Evolutionary conservation across 2,329 filamentous ascomycete genomes (phyloP), one percentile per base, ranked within the genome.

Genomic region (Sclerotiophoma versabilis): DNA sequence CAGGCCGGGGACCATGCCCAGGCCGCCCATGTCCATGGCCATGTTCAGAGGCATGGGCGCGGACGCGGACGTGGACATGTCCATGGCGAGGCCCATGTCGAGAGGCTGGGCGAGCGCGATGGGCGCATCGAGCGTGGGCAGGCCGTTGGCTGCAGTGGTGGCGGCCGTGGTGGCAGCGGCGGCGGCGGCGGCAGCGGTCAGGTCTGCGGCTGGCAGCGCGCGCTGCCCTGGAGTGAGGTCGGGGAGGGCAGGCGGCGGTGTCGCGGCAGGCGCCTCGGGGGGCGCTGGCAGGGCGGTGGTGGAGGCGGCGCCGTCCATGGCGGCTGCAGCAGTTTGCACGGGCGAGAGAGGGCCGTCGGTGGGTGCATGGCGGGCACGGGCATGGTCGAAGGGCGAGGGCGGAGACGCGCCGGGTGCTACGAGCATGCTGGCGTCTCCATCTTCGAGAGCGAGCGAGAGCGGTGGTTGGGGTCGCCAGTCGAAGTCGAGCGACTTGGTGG

Each of bases 401-500:
- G 54, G 50, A 34, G 57, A 61, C 53, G 55, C 54, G 59, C 59
- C 49, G 57, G 63, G 47, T 62, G 50, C 67, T 68, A 67, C 64
- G 57, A 66, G 60, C 69, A 72, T 73, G 61, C 59, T 68, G 69
- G 57, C 60, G 66, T 45, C 58, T 65, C 64, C 68, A 71, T 73
- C 25, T 62, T 68, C 58, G 52, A 55, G n/a, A 29, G 33, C 4
- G 36, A 37, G 49, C 38, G 26, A 50, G 20, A 12, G 42, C 17
- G 27, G 50, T 12, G 23, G 41, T 52, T 38, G 27, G 30, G 20
- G 29, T 25, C 37, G 38, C 45, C 41, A 23, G 38, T 37, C 25
- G 44, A 19, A 19, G 47, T 43, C 38, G 47, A 14, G 15, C 23
- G 23, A 25, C 23, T 34, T 6, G 45, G 20, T 41, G 45, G 29